phyloP scores from a whole-genome alignment of 208 protist genomes.

The Porcisia hertigi region DNA sequence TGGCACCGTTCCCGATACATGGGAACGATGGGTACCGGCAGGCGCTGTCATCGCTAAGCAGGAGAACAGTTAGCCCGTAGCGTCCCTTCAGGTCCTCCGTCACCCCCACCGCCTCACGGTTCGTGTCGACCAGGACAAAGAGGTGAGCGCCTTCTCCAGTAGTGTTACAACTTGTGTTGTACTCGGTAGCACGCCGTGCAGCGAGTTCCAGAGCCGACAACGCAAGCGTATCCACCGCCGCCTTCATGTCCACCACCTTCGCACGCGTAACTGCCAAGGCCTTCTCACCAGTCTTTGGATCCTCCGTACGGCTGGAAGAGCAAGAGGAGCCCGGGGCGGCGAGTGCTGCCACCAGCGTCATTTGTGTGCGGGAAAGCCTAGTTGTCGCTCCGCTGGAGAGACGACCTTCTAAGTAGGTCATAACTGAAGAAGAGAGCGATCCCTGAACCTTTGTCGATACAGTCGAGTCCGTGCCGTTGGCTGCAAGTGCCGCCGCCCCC shows the following conservation, averaged over 20 bases:
- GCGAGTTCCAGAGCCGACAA: conserved; percentile 41
- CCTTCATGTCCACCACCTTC: conserved; percentile 14
- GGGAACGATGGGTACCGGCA: conserved; percentile 24
- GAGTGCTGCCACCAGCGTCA: conserved; percentile 25
- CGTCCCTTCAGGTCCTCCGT: conserved; percentile 21
- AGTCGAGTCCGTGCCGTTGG: neutral
- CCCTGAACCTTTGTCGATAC: neutral
- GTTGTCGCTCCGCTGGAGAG: conserved; percentile 12
- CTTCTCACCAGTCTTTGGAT: neutral
- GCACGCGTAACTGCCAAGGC: conserved; percentile 40
- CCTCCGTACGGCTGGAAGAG: neutral
- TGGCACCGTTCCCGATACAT: neutral
- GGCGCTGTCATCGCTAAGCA: conserved; percentile 17
- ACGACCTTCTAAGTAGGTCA: conserved; percentile 22
- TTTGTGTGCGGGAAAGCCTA: conserved; percentile 26
- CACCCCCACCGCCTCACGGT: conserved; percentile 26
- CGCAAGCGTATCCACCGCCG: conserved; percentile 25
- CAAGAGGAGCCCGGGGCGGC: neutral
- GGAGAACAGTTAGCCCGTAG: conserved; percentile 35
- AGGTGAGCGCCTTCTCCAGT: conserved; percentile 19
- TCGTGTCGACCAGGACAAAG: conserved; percentile 49
- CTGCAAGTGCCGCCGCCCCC: neutral
- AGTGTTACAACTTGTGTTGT: neutral
- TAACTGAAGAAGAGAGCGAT: conserved; percentile 13
- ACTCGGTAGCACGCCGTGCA: conserved; percentile 1